phyloP scores from a whole-genome alignment of 163 green algal species.

The Scenedesmus sp. region DNA sequence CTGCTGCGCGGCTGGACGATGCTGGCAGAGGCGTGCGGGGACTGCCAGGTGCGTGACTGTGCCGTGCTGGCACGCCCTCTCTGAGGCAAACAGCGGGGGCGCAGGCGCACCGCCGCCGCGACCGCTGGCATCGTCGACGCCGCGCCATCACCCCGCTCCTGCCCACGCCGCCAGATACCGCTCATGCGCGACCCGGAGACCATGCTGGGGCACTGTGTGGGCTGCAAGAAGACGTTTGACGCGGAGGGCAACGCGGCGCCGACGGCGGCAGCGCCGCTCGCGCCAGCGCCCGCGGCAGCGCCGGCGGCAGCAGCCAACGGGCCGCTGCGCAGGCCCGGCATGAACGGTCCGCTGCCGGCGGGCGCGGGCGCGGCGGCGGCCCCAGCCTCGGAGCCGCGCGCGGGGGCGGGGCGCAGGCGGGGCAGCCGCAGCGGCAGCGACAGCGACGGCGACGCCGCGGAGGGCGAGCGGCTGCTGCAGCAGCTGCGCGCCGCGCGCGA shows the following conservation, averaged over 20 bases:
- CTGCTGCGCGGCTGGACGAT: slow-evolving; percentile 48
- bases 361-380: too few species aligned
- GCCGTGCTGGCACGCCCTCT: too few species aligned
- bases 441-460: neutral
- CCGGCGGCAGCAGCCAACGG: neutral
- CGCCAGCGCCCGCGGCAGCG: too few species aligned
- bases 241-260: neutral
- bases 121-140: too few species aligned
- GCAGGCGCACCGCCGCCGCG: too few species aligned
- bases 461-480: neutral
- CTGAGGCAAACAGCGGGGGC: too few species aligned
- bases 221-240: slow-evolving; percentile 7
- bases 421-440: neutral
- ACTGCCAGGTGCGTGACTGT: slow-evolving; percentile 25
- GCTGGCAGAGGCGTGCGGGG: slow-evolving; percentile 43
- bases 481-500: neutral
- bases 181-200: slow-evolving; percentile 20
- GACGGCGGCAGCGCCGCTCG: neutral
- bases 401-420: too few species aligned
- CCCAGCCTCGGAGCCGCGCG: too few species aligned
- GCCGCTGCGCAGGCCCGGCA: too few species aligned
- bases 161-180: slow-evolving; percentile 14
- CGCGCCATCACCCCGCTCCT: too few species aligned
- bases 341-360: too few species aligned
- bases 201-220: slow-evolving; percentile 10